Conservation (phyloP, 2,329 filamentous ascomycete species). For the Exserohilum rostratum region DNA sequence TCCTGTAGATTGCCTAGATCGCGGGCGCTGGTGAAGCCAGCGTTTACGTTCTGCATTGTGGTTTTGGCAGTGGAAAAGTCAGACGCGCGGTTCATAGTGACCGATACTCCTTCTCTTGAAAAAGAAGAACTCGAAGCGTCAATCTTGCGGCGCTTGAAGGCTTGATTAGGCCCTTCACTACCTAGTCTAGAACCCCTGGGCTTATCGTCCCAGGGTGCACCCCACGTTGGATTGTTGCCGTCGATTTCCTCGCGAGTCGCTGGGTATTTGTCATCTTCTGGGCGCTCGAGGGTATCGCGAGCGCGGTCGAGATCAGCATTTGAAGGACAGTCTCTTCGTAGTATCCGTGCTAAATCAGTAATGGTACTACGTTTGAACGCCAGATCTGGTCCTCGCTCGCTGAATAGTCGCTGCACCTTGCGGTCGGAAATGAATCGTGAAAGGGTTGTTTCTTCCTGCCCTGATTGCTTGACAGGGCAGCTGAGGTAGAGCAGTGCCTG, state of each 20-base stretch:
- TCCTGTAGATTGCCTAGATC: constrained; percentile 41
- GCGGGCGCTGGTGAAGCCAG: constrained; percentile 49
- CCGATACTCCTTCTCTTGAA: constrained; percentile 17
- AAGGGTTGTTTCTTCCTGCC: constrained; percentile 66
- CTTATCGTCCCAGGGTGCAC: constrained; percentile 16
- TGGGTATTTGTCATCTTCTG: constrained; percentile 47
- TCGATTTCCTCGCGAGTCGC: constrained; percentile 45
- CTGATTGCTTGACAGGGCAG: constrained; percentile 72
- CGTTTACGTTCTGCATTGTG: constrained; percentile 25
- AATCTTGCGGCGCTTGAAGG: constrained; percentile 38
- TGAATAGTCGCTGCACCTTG: constrained; percentile 60
- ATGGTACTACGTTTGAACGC: constrained; percentile 68
- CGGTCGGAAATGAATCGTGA: constrained; percentile 73
- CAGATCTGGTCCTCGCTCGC: constrained; percentile 66
- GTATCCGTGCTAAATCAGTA: constrained; percentile 71
- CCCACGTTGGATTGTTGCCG: constrained; percentile 32
- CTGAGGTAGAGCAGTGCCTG: constrained; percentile 86
- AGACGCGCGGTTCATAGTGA: constrained; percentile 41
- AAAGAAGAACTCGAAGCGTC: constrained; percentile 14
- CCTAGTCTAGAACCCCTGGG: constrained; percentile 6
- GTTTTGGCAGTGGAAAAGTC: constrained; percentile 37
- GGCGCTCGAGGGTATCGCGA: constrained; percentile 30
- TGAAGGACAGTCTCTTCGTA: constrained; percentile 67
- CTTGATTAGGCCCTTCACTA: constrained; percentile 11
- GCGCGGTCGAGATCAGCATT: constrained; percentile 43